Conservation (phyloP, 2,329 filamentous ascomycete genomes). For the Beauveria medogensis region DNA sequence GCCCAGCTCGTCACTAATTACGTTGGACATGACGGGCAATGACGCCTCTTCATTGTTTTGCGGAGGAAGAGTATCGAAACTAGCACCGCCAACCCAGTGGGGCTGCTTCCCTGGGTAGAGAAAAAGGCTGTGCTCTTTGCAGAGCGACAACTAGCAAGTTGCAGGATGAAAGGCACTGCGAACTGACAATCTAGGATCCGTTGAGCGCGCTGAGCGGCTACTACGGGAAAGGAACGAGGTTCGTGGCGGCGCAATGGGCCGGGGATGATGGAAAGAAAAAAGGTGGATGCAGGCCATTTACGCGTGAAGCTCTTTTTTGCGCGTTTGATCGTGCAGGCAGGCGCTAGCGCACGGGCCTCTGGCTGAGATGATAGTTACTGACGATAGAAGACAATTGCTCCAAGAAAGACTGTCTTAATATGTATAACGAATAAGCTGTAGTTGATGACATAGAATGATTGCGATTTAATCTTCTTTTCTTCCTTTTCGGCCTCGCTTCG, state of each 20-base stretch:
- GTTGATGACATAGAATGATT: background rate
- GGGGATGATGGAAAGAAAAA: constrained; percentile 1
- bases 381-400: background rate
- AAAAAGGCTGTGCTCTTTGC: background rate
- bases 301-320: constrained; percentile 4
- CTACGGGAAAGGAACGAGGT: background rate
- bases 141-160: background rate
- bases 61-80: too few relatives aligned
- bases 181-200: background rate
- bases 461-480: background rate
- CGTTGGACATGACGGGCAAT: constrained; percentile 1
- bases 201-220: background rate
- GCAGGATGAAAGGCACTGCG: background rate
- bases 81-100: background rate
- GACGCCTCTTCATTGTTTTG: background rate
- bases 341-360: background rate
- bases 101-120: background rate
- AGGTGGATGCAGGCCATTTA: constrained; percentile 8
- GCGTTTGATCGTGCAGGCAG: background rate
- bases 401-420: background rate
- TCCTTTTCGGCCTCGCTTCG: background rate
- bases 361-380: background rate
- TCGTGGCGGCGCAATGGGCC: background rate
- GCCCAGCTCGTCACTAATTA: constrained; percentile 29
- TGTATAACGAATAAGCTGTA: background rate